These are phyloP conservation scores for Apiotrichum porosum DNA, from an alignment of 1,284 basidiomycete species.

Conservation along the genomic window DNA sequence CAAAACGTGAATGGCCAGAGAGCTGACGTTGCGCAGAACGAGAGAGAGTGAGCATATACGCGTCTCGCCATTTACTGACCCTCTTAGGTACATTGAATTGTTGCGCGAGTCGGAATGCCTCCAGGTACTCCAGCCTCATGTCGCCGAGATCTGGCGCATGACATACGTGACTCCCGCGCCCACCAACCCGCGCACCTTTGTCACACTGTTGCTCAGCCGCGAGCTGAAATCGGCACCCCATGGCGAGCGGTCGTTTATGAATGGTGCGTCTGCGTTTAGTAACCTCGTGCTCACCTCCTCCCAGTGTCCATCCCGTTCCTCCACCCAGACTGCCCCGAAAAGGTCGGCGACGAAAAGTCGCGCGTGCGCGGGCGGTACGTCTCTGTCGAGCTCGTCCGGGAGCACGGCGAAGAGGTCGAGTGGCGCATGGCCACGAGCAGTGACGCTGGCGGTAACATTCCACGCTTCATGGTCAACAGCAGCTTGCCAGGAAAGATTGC, in stretches of 20 bases:
- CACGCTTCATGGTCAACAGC: conserved; percentile 41
- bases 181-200: conserved; percentile 43
- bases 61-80: conserved; percentile 7
- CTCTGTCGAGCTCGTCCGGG: conserved; percentile 41
- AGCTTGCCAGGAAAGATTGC: conserved; percentile 40
- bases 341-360: conserved; percentile 34
- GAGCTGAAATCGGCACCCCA: conserved; percentile 27
- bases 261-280: conserved; percentile 24
- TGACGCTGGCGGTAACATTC: conserved; percentile 47
- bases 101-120: conserved; percentile 40
- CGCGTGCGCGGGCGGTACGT: conserved; percentile 46
- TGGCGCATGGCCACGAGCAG: conserved; percentile 47
- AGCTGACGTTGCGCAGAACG: conserved; percentile 12
- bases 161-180: conserved; percentile 46
- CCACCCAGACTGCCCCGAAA: conserved; percentile 39
- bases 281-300: conserved; percentile 4
- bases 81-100: conserved; percentile 43
- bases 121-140: conserved; percentile 37
- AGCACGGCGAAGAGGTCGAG: conserved; percentile 34
- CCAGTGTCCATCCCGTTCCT: conserved; percentile 42
- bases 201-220: conserved; percentile 37
- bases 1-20: too few species aligned
- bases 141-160: conserved; percentile 46
- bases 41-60: conserved; percentile 14
- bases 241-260: conserved; percentile 41